Conservation (phyloP, 768 basidiomycete species). For the Suillus bovinus region DNA sequence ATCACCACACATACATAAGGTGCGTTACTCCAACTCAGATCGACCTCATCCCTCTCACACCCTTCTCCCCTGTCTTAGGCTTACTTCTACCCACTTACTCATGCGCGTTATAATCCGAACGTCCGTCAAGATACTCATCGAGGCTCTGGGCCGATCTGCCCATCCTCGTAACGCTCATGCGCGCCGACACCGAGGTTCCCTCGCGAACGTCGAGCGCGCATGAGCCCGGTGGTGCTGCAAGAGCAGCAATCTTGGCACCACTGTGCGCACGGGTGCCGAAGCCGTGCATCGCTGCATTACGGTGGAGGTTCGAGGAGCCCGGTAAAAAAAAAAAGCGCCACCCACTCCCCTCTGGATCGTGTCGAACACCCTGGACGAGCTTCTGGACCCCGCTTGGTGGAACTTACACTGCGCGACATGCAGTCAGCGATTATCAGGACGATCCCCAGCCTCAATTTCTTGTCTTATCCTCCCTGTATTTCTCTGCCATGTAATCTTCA, state of each 20-base stretch:
- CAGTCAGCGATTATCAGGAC: neutral
- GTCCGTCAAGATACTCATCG: constrained; percentile 4
- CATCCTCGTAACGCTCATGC: constrained; percentile 9
- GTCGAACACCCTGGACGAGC: neutral
- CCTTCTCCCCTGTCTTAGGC: neutral
- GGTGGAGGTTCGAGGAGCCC: constrained; percentile 3
- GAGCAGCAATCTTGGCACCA: constrained; percentile 9
- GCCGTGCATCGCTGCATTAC: constrained; percentile 12
- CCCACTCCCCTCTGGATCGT: constrained; percentile 1
- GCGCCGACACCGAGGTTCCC: constrained; percentile 11
- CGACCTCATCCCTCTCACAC: neutral
- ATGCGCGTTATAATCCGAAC: neutral
- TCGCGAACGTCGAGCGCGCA: constrained; percentile 13
- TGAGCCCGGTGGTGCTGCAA: constrained; percentile 10
- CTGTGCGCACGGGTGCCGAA: constrained; percentile 8
- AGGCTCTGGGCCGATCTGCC: constrained; percentile 3
- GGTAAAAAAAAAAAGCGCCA: constrained; percentile 8
- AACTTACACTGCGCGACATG: neutral
- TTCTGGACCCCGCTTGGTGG: neutral
- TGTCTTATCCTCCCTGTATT: neutral
- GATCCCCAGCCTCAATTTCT: neutral
- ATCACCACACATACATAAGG: constrained; percentile 9
- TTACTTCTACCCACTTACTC: neutral
- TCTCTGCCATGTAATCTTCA: neutral
- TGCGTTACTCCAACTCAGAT: neutral